These are phyloP conservation scores for Gaultheria prostrata DNA, from an alignment of 148 eudicot species.

Conservation along the genomic window DNA sequence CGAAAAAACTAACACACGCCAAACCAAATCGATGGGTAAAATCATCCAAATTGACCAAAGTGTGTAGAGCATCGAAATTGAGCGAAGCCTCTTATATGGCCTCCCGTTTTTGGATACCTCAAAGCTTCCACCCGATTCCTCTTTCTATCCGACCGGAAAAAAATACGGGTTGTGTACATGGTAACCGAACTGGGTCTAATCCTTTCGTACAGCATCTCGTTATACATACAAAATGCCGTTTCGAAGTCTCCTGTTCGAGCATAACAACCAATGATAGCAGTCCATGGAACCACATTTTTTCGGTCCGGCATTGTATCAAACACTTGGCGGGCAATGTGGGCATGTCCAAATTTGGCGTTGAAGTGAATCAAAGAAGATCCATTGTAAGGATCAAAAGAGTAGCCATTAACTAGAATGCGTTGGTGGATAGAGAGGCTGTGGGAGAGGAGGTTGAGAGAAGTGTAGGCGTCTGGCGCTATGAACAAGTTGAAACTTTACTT, in stretches of 20 bases:
- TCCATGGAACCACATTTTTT: conserved; percentile 78
- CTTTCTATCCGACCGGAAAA: no score
- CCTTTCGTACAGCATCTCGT: conserved; percentile 56
- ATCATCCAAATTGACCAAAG: no score
- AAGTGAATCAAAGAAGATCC: conserved; percentile 67
- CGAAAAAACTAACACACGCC: no score
- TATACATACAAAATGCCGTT: conserved; percentile 44
- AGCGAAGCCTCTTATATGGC: no score
- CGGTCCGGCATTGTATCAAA: conserved; percentile 68
- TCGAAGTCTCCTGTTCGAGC: conserved; percentile 36
- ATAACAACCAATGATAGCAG: conserved; percentile 74
- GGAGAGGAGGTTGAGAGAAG: conserved; percentile 42
- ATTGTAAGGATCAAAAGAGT: conserved; percentile 57
- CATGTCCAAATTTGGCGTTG: conserved; percentile 47
- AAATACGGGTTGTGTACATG: no score
- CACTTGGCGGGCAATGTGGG: conserved; percentile 52
- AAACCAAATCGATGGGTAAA: no score
- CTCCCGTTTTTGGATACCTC: no score
- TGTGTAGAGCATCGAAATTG: no score
- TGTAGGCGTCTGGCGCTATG: conserved; percentile 75
- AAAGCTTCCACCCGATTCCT: no score
- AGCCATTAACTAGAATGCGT: conserved; percentile 50
- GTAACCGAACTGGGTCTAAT: conserved; percentile 56
- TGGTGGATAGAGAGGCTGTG: conserved; percentile 64
- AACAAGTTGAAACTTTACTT: no score